Conservation (phyloP, 129 eudicot species). For the Pittosporum tobira region DNA sequence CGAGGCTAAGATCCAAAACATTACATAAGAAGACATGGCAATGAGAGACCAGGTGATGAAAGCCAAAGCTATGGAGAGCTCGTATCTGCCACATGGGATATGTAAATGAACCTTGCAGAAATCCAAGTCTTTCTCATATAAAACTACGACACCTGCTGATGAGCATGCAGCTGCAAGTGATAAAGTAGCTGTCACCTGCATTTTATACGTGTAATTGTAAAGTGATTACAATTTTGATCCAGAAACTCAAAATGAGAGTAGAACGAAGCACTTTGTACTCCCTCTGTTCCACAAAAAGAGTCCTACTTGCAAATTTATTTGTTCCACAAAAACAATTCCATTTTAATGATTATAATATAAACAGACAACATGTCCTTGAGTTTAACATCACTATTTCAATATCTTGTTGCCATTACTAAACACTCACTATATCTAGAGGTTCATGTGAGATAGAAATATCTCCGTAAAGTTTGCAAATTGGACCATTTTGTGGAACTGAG, state of each 20-base stretch:
- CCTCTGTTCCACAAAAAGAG: no score
- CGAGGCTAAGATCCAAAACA: conserved; percentile 89
- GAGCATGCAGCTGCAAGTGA: conserved; percentile 96
- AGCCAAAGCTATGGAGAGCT: conserved; percentile 68
- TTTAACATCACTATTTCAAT: no score
- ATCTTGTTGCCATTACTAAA: no score
- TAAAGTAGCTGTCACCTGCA: conserved; percentile 86
- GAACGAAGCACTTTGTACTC: not conserved
- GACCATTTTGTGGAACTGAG: conserved; percentile 44
- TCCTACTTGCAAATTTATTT: no score
- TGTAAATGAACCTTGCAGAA: conserved; percentile 45
- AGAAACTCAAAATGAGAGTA: not conserved
- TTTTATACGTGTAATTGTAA: not conserved
- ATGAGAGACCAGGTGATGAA: conserved; percentile 75
- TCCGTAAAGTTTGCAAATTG: no score
- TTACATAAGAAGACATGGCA: conserved; percentile 79
- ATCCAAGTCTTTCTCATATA: conserved; percentile 62
- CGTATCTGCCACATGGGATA: conserved; percentile 57
- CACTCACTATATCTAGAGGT: no score
- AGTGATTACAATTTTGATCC: not conserved
- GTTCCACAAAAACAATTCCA: no score
- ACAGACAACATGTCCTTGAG: no score
- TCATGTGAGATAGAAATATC: no score
- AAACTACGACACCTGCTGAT: conserved; percentile 82
- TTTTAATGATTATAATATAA: no score